Evolutionary conservation across 2,329 filamentous ascomycete species (phyloP).

Genomic region (Talaromyces sp.): DNA sequence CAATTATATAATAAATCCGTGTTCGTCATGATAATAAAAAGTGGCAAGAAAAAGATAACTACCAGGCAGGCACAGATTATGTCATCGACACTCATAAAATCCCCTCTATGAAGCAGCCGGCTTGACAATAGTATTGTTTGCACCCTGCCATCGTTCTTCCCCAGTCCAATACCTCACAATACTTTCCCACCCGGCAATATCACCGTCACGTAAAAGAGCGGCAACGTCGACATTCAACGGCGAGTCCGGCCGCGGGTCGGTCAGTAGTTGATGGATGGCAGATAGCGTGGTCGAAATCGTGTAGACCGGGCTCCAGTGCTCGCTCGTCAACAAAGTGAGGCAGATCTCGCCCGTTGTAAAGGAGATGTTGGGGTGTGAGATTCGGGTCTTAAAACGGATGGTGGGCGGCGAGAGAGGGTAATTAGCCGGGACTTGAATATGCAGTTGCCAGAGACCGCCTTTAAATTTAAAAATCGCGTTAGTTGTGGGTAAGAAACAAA

Average conservation of each 20-base stretch:
- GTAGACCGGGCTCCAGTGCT: constrained; percentile 80
- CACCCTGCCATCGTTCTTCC: constrained; percentile 43
- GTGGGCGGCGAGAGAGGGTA: constrained; percentile 77
- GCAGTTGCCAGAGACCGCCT: constrained; percentile 78
- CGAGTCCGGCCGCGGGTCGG: constrained; percentile 42
- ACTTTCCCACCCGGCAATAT: constrained; percentile 42
- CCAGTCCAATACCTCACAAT: constrained; percentile 44
- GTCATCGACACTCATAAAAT: background rate
- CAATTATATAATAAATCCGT: background rate
- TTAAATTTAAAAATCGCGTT: background rate
- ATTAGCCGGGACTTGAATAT: constrained; percentile 67
- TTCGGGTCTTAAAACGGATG: constrained; percentile 75
- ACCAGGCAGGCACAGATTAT: background rate
- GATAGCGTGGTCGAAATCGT: constrained; percentile 55
- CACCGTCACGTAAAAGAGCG: constrained; percentile 41
- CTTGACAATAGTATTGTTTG: constrained; percentile 6
- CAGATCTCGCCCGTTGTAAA: constrained; percentile 84
- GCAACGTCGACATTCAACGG: constrained; percentile 48
- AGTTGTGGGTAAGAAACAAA: background rate
- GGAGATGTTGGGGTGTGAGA: constrained; percentile 78
- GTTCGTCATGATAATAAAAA: background rate
- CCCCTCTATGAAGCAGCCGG: background rate
- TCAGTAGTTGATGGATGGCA: constrained; percentile 45
- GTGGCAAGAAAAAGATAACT: background rate
- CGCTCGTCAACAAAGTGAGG: constrained; percentile 71